A percentile compares a stretch with the other conserved stretches of the same genome.
Evolutionary conservation across 176 grass and related monocot genomes (phyloP).

Genomic region (Lolium multiflorum): DNA sequence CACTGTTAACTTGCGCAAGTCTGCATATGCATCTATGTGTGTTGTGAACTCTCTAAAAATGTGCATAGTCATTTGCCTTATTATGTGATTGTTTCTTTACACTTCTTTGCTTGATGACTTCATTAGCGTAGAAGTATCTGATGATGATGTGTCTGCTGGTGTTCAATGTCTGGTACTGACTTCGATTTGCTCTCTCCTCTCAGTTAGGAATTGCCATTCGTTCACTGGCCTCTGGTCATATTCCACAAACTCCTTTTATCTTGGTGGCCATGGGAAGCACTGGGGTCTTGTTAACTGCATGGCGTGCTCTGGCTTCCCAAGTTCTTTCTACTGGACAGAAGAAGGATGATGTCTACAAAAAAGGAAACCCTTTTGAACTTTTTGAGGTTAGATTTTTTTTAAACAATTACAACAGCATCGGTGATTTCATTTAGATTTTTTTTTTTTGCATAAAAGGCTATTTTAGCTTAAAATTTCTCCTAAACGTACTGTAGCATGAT

Average conservation of each 20-base stretch:
- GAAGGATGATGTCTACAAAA: constrained; percentile 75
- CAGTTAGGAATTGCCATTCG: constrained; percentile 86
- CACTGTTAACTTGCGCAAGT: neutral
- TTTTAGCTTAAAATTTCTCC: neutral
- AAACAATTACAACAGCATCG: neutral
- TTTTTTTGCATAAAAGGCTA: neutral
- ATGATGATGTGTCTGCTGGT: too few species aligned
- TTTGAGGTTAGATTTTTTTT: constrained; percentile 67
- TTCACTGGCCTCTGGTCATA: constrained; percentile 67
- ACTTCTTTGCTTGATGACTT: neutral
- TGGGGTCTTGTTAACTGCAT: constrained; percentile 79
- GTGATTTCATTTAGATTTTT: neutral
- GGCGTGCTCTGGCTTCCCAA: constrained; percentile 72
- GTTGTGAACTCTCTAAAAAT: constrained; percentile 24
- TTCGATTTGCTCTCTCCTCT: constrained; percentile 2
- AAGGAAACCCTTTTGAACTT: constrained; percentile 87
- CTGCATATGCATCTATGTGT: constrained; percentile 17
- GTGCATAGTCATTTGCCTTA: neutral
- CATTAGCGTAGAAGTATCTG: constrained; percentile 20
- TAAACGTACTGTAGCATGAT: neutral
- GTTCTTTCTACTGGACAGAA: constrained; percentile 61
- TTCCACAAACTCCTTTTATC: constrained; percentile 76
- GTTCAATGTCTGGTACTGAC: constrained; percentile 1
- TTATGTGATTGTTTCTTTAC: constrained; percentile 1
- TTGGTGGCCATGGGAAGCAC: constrained; percentile 87